Conservation (phyloP, 805 yeast species). For the Pichia pseudocactophila region DNA sequence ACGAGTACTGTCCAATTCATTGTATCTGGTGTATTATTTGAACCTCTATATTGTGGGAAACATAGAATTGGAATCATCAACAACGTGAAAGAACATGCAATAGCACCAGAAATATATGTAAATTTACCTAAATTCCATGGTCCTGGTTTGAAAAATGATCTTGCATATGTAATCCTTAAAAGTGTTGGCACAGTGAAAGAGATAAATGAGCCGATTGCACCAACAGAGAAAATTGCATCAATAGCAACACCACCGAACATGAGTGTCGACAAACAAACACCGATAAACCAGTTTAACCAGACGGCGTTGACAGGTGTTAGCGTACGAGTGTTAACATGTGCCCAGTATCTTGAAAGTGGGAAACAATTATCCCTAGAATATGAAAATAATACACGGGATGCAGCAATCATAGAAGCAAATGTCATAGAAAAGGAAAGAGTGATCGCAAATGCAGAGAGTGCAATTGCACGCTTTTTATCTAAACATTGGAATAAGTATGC, state of each 20-base stretch:
- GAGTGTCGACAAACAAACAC: slow-evolving; percentile 46
- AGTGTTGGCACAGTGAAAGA: slow-evolving; percentile 60
- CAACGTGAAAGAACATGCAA: slow-evolving; percentile 41
- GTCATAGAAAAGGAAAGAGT: slow-evolving; percentile 42
- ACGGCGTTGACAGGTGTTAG: slow-evolving; percentile 60
- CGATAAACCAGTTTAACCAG: slow-evolving; percentile 46
- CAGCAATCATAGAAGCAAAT: slow-evolving; percentile 54
- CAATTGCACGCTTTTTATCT: slow-evolving; percentile 31
- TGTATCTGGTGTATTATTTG: slow-evolving; percentile 25
- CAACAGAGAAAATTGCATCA: slow-evolving; percentile 64
- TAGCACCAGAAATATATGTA: slow-evolving; percentile 39
- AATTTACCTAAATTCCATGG: slow-evolving; percentile 57
- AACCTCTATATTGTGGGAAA: slow-evolving; percentile 42
- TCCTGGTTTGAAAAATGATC: slow-evolving; percentile 47
- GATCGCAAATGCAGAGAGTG: slow-evolving; percentile 36
- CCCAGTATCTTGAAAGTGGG: slow-evolving; percentile 46
- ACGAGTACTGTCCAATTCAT: slow-evolving; percentile 65
- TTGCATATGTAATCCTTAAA: slow-evolving; percentile 47
- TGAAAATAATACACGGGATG: slow-evolving; percentile 58
- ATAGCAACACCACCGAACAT: slow-evolving; percentile 60
- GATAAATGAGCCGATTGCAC: slow-evolving; percentile 60
- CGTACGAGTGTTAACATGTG: slow-evolving; percentile 40
- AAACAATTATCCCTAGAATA: slow-evolving; percentile 62
- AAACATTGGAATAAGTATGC: slow-evolving; percentile 43
- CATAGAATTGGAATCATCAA: slow-evolving; percentile 54